Evolutionary conservation across 2,329 filamentous ascomycete species (phyloP), one percentile per base, ranked within the genome.

Genomic region (Sphaerulina musiva): DNA sequence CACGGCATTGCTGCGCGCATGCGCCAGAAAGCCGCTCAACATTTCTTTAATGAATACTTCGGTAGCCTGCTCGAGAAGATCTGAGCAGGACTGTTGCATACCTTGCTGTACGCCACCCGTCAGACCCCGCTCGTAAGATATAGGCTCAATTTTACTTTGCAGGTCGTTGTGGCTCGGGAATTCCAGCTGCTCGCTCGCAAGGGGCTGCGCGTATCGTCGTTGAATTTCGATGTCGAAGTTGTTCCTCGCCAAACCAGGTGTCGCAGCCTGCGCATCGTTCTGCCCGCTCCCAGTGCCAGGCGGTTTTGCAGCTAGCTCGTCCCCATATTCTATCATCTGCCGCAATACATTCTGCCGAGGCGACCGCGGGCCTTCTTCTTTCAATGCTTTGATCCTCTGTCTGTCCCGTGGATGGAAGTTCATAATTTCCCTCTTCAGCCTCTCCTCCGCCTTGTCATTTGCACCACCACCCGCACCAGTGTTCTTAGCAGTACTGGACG

Each of bases 201-300:
- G 73, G 26, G 80, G 78, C 59, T 81, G 79, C 17, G 79, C 77
- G 67, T 84, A 85, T 59, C 81, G 79, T 72, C 84, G 81, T 57
- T 80, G 76, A 58, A 84, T 83, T 66, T 85, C 82, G 46, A 83
- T 72, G 57, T 85, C 82, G 79, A 80, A 84, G 63, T 84, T 69
- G 8, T 62, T 76, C 74, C 64, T 66, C 23, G 56, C 60, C 31
- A 66, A 38, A 12, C 53, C 52, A 11, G 49, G 56, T 31, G 60
- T 58, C 5, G 61, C 61, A n/a, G 59, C 59, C 48, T 59, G 57
- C 12, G 63, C 58, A 36, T 60, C 61, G 1, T 52, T 51, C 26
- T 59, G 60, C 4, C 53, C 42, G 31, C 42, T 39, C n/a, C 53
- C 36, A 58, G 55, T 20, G 34, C 44, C 46, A 8, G 60, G 58